phyloP scores from a whole-genome alignment of 2,329 filamentous ascomycete genomes.

The Fusarium musae region DNA sequence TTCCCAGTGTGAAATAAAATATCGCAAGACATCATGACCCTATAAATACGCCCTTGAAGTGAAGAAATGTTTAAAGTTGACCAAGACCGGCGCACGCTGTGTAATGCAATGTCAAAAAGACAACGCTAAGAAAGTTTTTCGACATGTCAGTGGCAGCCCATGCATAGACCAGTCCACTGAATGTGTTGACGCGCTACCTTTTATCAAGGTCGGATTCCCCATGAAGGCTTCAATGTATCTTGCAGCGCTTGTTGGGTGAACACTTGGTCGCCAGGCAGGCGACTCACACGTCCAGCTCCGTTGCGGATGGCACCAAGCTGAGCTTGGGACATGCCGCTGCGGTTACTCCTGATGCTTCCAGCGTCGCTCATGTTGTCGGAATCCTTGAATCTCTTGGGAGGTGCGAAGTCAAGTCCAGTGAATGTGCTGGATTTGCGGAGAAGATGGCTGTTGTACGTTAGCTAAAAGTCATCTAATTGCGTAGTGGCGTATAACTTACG shows the following conservation, averaged over 20 bases:
- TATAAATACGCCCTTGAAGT: conserved; percentile 44
- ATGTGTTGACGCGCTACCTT: conserved; percentile 16
- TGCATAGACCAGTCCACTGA: conserved; percentile 4
- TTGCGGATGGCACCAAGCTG: conserved; percentile 78
- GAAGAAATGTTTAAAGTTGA: conserved; percentile 42
- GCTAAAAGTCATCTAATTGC: not conserved
- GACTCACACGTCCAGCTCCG: conserved; percentile 87
- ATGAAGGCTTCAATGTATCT: conserved; percentile 68
- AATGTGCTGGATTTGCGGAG: conserved; percentile 83
- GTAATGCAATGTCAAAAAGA: conserved; percentile 44
- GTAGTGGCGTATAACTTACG: conserved; percentile 69
- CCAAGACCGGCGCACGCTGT: conserved; percentile 44
- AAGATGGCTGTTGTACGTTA: conserved; percentile 64
- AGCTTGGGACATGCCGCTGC: conserved; percentile 76
- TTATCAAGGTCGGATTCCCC: conserved; percentile 62
- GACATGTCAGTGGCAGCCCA: conserved; percentile 8
- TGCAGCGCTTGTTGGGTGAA: conserved; percentile 78
- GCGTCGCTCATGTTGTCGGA: conserved; percentile 70
- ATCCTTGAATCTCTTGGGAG: conserved; percentile 78
- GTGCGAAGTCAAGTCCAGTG: conserved; percentile 82
- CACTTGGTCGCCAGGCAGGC: conserved; percentile 83
- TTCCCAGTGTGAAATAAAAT: conserved; percentile 42
- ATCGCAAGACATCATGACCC: conserved; percentile 48
- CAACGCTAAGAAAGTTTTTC: conserved; percentile 28
- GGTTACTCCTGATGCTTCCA: conserved; percentile 74